phyloP scores from a whole-genome alignment of 495 filamentous ascomycete genomes.

The Hypoxylon crocopeplum region DNA sequence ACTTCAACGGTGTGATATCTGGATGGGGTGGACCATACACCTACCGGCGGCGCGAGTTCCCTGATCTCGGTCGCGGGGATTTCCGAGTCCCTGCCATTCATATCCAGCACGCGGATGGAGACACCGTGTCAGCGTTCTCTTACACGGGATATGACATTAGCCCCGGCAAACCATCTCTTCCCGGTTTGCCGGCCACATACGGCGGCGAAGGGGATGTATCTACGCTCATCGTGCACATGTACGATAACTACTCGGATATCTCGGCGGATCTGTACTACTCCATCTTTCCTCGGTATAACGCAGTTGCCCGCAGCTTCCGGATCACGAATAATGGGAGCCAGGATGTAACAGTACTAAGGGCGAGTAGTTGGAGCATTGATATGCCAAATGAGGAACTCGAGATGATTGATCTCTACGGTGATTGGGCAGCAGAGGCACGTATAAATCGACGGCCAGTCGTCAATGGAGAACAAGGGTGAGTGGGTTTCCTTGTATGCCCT shows the following conservation, averaged over 20 bases:
- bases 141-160: conserved; percentile 55
- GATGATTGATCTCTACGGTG: conserved; percentile 59
- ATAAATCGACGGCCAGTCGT: conserved; percentile 45
- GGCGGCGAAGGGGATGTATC: conserved; percentile 56
- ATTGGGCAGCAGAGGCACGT: conserved; percentile 58
- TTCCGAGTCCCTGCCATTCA: conserved; percentile 61
- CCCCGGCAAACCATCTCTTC: conserved; percentile 53
- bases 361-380: conserved; percentile 61
- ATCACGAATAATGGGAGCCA: conserved; percentile 57
- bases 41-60: conserved; percentile 60
- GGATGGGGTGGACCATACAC: conserved; percentile 57
- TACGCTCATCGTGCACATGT: conserved; percentile 57
- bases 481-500: neutral
- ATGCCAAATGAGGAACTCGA: conserved; percentile 60
- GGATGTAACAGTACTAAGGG: conserved; percentile 54
- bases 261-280: conserved; percentile 60
- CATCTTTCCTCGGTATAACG: conserved; percentile 60
- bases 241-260: conserved; percentile 57
- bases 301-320: conserved; percentile 58
- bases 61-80: conserved; percentile 61
- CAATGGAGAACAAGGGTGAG: conserved; percentile 40
- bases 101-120: conserved; percentile 55
- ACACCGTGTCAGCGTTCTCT: conserved; percentile 57
- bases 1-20: conserved; percentile 40
- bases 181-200: conserved; percentile 58